Evolutionary conservation across 2,329 filamentous ascomycete genomes (phyloP).

Genomic region (Colletotrichum sp.): DNA sequence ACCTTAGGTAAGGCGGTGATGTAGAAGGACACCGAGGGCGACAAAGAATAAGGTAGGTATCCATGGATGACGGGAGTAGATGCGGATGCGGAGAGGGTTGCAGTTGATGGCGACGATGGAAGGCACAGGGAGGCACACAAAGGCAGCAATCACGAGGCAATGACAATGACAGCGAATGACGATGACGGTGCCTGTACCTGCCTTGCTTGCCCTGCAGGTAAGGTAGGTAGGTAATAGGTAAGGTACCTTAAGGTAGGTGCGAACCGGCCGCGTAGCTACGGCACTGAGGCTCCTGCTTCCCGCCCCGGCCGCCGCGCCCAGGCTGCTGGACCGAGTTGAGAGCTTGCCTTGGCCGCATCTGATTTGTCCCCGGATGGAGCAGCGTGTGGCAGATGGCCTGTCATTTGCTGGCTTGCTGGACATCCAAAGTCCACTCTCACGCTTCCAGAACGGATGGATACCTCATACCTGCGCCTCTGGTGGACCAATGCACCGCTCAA

Average conservation of each 20-base stretch:
- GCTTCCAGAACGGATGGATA: neutral
- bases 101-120: neutral
- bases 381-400: slow-evolving; percentile 7
- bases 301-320: neutral
- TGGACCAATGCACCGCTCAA: neutral
- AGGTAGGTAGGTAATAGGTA: neutral
- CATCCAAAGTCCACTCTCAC: neutral
- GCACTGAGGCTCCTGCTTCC: slow-evolving; percentile 7
- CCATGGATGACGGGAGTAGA: neutral
- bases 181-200: neutral
- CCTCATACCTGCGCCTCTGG: neutral
- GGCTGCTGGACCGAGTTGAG: neutral
- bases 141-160: neutral
- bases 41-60: neutral
- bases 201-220: neutral
- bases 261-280: slow-evolving; percentile 17
- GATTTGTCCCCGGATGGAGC: slow-evolving; percentile 10
- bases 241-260: neutral
- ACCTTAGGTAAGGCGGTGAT: neutral
- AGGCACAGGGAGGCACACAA: neutral
- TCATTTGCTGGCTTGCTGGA: slow-evolving; percentile 8
- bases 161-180: neutral
- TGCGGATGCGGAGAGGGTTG: neutral
- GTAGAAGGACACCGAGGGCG: neutral
- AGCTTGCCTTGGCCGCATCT: neutral